Evolutionary conservation across 768 basidiomycete species (phyloP).

Genomic region (Kwoniella bestiolae): DNA sequence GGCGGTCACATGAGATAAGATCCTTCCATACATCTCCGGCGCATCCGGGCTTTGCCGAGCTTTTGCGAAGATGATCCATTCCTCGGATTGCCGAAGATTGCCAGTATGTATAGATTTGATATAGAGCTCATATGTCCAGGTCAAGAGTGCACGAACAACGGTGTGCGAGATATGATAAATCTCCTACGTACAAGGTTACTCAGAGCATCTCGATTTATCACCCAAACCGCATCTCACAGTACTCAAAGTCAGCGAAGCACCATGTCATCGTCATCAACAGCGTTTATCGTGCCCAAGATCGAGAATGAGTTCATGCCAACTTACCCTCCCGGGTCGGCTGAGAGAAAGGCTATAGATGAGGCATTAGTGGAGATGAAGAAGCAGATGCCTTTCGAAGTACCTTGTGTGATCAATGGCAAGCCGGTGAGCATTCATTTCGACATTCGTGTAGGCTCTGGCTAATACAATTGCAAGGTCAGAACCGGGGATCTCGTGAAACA

Average conservation of each 20-base stretch:
- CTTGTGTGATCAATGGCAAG: constrained; percentile 88
- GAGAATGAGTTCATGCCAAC: constrained; percentile 84
- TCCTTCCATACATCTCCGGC: too few relatives aligned
- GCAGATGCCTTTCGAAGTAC: constrained; percentile 85
- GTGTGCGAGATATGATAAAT: too few relatives aligned
- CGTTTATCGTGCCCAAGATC: constrained; percentile 82
- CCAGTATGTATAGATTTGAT: too few relatives aligned
- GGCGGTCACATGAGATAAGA: too few relatives aligned
- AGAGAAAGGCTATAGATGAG: constrained; percentile 72
- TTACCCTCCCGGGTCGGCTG: constrained; percentile 79
- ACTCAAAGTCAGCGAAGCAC: neutral
- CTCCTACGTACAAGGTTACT: too few relatives aligned
- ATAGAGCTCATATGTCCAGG: too few relatives aligned
- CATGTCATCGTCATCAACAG: constrained; percentile 62
- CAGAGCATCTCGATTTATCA: too few relatives aligned
- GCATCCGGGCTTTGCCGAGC: too few relatives aligned
- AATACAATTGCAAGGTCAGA: constrained; percentile 77
- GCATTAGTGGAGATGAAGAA: constrained; percentile 79
- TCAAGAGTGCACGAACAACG: too few relatives aligned
- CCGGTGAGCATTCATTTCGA: constrained; percentile 62
- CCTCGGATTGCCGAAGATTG: too few relatives aligned
- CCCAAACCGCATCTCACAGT: too few relatives aligned
- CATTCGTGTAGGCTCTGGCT: neutral
- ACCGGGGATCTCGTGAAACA: constrained; percentile 79
- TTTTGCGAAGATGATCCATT: too few relatives aligned